Evolutionary conservation across 1,139 yeast species (phyloP).

Genomic region (Taphrina pruni): DNA sequence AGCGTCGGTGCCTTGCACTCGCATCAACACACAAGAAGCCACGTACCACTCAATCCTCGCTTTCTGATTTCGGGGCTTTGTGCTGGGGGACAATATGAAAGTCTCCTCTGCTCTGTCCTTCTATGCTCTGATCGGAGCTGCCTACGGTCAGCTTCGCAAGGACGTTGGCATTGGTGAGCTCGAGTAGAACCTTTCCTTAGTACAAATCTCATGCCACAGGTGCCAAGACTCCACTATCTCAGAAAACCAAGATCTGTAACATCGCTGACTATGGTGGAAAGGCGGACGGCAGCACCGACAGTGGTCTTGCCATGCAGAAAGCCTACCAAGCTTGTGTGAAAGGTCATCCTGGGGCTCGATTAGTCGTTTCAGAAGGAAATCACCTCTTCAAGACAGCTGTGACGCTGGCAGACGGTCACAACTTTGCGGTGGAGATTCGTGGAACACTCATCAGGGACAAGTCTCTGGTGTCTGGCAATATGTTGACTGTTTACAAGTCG

Average conservation of each 20-base stretch:
- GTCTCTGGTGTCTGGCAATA: not conserved
- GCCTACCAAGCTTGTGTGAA: conserved; percentile 2
- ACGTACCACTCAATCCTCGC: not conserved
- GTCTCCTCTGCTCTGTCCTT: not conserved
- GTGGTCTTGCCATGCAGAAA: conserved; percentile 1
- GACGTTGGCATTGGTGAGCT: conserved; percentile 7
- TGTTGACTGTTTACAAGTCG: conserved; percentile 2
- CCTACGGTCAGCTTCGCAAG: conserved; percentile 9
- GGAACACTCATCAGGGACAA: conserved; percentile 2
- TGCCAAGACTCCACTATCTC: conserved; percentile 7
- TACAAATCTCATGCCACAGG: not conserved
- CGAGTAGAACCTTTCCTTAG: not conserved
- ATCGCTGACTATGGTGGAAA: conserved; percentile 13
- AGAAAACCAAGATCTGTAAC: conserved; percentile 20
- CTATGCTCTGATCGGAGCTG: conserved; percentile 1
- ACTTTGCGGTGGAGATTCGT: conserved; percentile 14
- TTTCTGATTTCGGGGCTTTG: not conserved
- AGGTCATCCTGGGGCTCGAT: not conserved
- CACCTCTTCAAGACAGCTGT: conserved; percentile 1
- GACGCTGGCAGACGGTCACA: not conserved
- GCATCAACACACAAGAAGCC: not conserved
- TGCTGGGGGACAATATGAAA: not conserved
- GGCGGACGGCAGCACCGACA: conserved; percentile 4
- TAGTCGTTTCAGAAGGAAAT: conserved; percentile 8
- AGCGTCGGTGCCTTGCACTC: not conserved